Conservation (phyloP, 192 early-diverging fungal species). For the Haplosporangium gracile region DNA sequence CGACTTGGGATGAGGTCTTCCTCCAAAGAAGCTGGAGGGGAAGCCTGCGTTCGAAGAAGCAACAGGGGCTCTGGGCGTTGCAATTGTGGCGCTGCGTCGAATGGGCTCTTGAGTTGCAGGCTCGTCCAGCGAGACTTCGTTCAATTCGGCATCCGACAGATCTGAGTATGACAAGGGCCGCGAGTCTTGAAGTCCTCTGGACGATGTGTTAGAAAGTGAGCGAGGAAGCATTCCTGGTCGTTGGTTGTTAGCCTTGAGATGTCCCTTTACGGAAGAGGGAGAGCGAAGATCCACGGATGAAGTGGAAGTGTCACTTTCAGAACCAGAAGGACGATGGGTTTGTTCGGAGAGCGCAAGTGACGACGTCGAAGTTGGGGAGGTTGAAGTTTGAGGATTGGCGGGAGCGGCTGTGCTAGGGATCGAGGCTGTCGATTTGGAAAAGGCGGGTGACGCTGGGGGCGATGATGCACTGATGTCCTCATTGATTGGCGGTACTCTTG, state of each 20-base stretch:
- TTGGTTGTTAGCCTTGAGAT: neutral
- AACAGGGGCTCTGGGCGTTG: constrained; percentile 17
- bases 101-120: constrained; percentile 5
- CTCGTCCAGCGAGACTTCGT: constrained; percentile 48
- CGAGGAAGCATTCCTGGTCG: constrained; percentile 15
- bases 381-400: neutral
- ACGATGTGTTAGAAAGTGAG: constrained; percentile 23
- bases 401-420: constrained; percentile 5
- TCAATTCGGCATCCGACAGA: constrained; percentile 35
- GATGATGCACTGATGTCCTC: constrained; percentile 6
- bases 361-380: neutral
- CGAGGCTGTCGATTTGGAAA: neutral
- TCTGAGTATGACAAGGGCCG: constrained; percentile 34
- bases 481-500: neutral
- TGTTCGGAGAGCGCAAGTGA: neutral
- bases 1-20: constrained; percentile 43
- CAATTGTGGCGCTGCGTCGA: constrained; percentile 19
- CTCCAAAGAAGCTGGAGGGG: constrained; percentile 54
- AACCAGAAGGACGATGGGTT: constrained; percentile 5
- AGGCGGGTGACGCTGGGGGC: constrained; percentile 6
- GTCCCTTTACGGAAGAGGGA: constrained; percentile 1
- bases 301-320: constrained; percentile 41
- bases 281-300: constrained; percentile 13
- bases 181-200: constrained; percentile 8
- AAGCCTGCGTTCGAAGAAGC: constrained; percentile 35